phyloP scores from a whole-genome alignment of 2,329 filamentous ascomycete genomes.

The Akanthomyces lecanii region DNA sequence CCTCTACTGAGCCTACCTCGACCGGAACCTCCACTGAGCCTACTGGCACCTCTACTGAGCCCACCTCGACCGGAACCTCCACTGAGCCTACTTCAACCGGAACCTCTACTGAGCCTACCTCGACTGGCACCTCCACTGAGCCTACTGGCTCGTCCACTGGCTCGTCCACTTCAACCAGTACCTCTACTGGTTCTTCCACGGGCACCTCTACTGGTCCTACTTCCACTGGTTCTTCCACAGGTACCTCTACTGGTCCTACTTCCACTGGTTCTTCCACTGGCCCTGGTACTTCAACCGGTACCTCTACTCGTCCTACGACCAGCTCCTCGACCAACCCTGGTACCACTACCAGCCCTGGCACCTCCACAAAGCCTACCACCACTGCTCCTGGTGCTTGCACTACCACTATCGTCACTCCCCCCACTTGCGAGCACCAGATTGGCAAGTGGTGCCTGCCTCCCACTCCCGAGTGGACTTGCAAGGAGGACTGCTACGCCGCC shows the following conservation, averaged over 20 bases:
- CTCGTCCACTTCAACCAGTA: constrained; percentile 4
- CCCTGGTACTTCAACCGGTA: not conserved
- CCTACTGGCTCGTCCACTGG: constrained; percentile 14
- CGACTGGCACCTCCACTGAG: not conserved
- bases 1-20: constrained; percentile 9
- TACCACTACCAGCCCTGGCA: constrained; percentile 22
- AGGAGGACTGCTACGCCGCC: constrained; percentile 37
- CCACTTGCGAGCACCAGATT: constrained; percentile 50
- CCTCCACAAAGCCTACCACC: constrained; percentile 22
- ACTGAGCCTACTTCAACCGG: constrained; percentile 10
- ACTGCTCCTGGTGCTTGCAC: constrained; percentile 37
- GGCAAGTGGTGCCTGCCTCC: constrained; percentile 51
- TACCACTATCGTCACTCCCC: constrained; percentile 40
- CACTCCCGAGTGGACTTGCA: constrained; percentile 45
- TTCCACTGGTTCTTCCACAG: constrained; percentile 4
- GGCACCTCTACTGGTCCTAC: constrained; percentile 14
- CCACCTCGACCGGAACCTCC: not conserved
- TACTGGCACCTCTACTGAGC: constrained; percentile 6
- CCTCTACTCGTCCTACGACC: constrained; percentile 18
- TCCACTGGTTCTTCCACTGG: constrained; percentile 4
- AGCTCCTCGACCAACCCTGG: constrained; percentile 19
- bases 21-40: constrained; percentile 15
- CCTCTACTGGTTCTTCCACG: constrained; percentile 3
- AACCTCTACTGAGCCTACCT: not conserved
- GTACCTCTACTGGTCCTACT: constrained; percentile 2